A percentile compares a stretch with the other conserved stretches of the same genome.
phyloP scores from a whole-genome alignment of 805 yeast species.

The Saturnispora halmiae region DNA sequence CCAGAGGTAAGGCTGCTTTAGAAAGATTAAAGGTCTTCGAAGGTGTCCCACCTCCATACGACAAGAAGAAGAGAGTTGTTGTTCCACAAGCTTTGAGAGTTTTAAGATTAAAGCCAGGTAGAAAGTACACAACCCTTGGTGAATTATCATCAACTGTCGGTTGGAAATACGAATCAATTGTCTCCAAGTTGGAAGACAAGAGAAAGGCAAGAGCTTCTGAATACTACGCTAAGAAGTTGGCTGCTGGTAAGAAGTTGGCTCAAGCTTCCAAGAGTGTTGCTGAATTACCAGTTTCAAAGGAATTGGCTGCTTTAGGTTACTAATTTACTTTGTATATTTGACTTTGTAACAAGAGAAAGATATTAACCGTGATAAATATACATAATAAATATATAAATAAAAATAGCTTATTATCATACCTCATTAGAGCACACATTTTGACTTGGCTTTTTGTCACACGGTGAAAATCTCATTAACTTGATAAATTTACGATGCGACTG shows the following conservation, averaged over 20 bases:
- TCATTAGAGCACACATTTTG: no score
- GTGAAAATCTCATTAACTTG: no score
- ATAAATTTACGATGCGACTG: neutral
- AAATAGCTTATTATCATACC: no score
- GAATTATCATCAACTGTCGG: constrained; percentile 95
- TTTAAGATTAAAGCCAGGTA: constrained; percentile 97
- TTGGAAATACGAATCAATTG: constrained; percentile 99
- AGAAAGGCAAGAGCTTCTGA: constrained; percentile 98
- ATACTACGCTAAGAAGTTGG: constrained; percentile 97
- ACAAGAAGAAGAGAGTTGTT: constrained; percentile 99
- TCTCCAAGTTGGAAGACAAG: constrained; percentile 96
- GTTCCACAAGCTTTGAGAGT: constrained; percentile 99
- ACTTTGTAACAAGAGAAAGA: constrained; percentile 3
- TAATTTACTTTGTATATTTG: constrained; percentile 36
- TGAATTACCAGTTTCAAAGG: constrained; percentile 81
- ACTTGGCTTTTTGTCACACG: no score
- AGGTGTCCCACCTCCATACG: constrained; percentile 99
- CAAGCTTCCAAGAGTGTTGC: constrained; percentile 84
- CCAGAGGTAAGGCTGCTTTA: constrained; percentile 99
- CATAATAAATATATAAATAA: no score
- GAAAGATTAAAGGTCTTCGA: constrained; percentile 99
- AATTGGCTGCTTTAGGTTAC: constrained; percentile 96
- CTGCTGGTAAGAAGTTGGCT: constrained; percentile 84
- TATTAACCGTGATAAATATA: neutral
- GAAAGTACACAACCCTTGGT: constrained; percentile 98